Evolutionary conservation across 345 rosid species (phyloP), one percentile per base, ranked within the genome.

Genomic region (Brassica juncea): DNA sequence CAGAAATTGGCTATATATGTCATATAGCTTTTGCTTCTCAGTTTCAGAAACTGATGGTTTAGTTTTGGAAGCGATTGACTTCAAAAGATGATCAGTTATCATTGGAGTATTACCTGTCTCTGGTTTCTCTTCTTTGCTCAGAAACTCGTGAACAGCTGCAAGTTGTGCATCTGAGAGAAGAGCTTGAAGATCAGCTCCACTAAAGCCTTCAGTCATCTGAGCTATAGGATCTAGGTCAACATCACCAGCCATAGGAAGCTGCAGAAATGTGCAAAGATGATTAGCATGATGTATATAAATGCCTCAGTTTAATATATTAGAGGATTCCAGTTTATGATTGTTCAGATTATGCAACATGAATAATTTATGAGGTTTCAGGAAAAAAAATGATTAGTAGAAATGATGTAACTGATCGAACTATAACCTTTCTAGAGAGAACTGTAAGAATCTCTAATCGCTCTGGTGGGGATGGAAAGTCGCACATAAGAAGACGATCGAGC

Each of bases 131-230:
- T 68, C 80, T 67, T 27, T 77, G 85, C 74, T 84, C 63, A 94
- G 77, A 81, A 76, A 81, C 78, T 92, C 93, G 27, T 92, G 97
- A 79, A 92, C 99, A 42, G 95, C 97, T 3, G 91, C 91, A 55
- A 94, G 97, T 78, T 94, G 97, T 5, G 98, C 91, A 78, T 92
- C 97, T 15, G 98, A 89, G 64, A 94, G 92, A 64, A 92, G 94
- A 66, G 97, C 99, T 85, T 94, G 99, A 67, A 91, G 94, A 81
- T 94, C 99, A 70, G 99, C 99, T 78, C 99, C 99, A 16, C 97
- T 92, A 78, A 89, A 91, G 67, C 98, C 99, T 87, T 94, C 97
- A 1, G 97, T 89, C 86, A 85, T 75, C 37, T 62, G 60, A 54
- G 97, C 94, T 68, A 91, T 86, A 30, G 86, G 79, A 1, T 86